phyloP scores from a whole-genome alignment of 306 rosid species.

The Fragaria nilgerrensis region DNA sequence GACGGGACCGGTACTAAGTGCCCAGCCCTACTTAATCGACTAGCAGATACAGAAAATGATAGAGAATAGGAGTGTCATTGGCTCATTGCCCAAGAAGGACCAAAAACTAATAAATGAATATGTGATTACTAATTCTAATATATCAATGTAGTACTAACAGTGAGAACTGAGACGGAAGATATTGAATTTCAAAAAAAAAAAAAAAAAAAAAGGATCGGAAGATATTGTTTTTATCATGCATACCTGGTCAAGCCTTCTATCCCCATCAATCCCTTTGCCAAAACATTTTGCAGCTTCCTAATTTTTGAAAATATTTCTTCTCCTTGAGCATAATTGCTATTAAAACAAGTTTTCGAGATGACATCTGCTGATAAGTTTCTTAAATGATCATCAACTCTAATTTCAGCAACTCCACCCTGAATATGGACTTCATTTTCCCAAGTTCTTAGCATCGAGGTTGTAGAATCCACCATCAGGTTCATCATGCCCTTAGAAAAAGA shows the following conservation, averaged over 20 bases:
- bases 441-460: constrained; percentile 29
- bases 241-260: constrained; percentile 37
- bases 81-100: too few relatives aligned
- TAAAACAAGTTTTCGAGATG: constrained; percentile 57
- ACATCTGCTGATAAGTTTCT: constrained; percentile 50
- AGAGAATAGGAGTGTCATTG: too few relatives aligned
- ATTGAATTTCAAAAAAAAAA: too few relatives aligned
- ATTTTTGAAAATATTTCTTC: constrained; percentile 50
- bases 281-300: constrained; percentile 39
- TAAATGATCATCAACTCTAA: constrained; percentile 43
- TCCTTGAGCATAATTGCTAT: constrained; percentile 48
- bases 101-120: too few relatives aligned
- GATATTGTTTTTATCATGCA: background rate
- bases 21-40: too few relatives aligned
- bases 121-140: too few relatives aligned
- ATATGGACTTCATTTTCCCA: constrained; percentile 48
- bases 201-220: too few relatives aligned
- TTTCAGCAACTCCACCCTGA: constrained; percentile 34
- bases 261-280: constrained; percentile 34
- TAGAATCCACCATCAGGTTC: constrained; percentile 46
- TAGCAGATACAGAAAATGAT: too few relatives aligned
- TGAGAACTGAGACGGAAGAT: too few relatives aligned
- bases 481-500: constrained; percentile 42
- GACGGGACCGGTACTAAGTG: too few relatives aligned
- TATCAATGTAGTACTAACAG: too few relatives aligned